phyloP scores from a whole-genome alignment of 2,329 filamentous ascomycete species.

The Aspergillus unguis region DNA sequence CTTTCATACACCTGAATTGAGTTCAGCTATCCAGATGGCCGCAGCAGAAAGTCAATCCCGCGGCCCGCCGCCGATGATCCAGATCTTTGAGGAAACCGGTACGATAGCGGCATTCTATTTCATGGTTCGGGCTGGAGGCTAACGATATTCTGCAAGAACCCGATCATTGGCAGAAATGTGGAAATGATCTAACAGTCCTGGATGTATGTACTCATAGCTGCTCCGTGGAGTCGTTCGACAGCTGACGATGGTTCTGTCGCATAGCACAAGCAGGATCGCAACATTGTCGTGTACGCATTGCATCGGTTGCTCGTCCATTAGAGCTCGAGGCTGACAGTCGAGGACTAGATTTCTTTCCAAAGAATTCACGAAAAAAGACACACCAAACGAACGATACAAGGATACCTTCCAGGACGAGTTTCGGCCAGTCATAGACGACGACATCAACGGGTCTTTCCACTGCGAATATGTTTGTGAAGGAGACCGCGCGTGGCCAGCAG shows the following conservation, averaged over 20 bases:
- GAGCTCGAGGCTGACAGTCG: background rate
- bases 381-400: background rate
- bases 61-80: background rate
- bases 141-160: background rate
- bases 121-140: background rate
- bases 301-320: background rate
- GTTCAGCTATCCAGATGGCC: background rate
- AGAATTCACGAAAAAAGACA: background rate
- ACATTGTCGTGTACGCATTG: conserved; percentile 3
- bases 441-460: conserved; percentile 22
- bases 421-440: conserved; percentile 9
- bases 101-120: background rate
- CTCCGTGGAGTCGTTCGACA: background rate
- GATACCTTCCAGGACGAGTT: conserved; percentile 9
- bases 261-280: background rate
- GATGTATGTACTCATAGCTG: background rate
- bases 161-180: background rate
- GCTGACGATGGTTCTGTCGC: background rate
- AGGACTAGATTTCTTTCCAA: background rate
- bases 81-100: conserved; percentile 1
- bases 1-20: background rate
- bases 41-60: background rate
- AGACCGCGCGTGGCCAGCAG: background rate
- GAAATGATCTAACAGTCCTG: background rate
- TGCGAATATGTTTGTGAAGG: conserved; percentile 14